Conservation (phyloP, 2,329 filamentous ascomycete genomes). For the Trichoderma sp. region DNA sequence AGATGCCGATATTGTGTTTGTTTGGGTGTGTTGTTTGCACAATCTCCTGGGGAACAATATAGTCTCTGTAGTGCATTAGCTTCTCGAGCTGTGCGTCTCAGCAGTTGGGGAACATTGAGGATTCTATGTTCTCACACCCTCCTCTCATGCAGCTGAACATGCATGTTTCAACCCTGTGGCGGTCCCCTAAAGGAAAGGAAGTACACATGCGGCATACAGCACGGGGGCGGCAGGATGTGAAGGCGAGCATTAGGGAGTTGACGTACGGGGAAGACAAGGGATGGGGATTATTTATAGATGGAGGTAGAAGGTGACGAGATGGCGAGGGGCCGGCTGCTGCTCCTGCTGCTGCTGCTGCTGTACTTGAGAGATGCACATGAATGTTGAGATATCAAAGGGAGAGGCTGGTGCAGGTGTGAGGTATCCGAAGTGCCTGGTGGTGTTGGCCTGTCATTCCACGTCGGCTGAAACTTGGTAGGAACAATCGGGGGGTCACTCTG, state of each 20-base stretch:
- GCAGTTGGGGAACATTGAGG: neutral
- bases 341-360: neutral
- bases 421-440: too few relatives aligned
- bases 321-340: neutral
- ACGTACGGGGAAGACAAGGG: neutral
- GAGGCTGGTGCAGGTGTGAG: too few relatives aligned
- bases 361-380: too few relatives aligned
- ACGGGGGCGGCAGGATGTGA: slow-evolving; percentile 7
- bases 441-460: too few relatives aligned
- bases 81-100: neutral
- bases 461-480: too few relatives aligned
- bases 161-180: slow-evolving; percentile 14
- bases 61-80: slow-evolving; percentile 4
- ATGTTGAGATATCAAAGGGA: too few relatives aligned
- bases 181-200: neutral
- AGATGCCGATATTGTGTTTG: neutral
- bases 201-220: neutral
- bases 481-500: too few relatives aligned
- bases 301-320: neutral
- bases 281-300: neutral
- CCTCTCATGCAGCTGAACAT: slow-evolving; percentile 18
- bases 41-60: neutral
- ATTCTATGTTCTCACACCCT: slow-evolving; percentile 7
- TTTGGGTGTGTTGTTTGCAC: neutral
- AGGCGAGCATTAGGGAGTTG: neutral